A percentile compares a stretch with the other conserved stretches of the same genome.
phyloP scores from a whole-genome alignment of 2,329 filamentous ascomycete species.

The Penicillium sp. region DNA sequence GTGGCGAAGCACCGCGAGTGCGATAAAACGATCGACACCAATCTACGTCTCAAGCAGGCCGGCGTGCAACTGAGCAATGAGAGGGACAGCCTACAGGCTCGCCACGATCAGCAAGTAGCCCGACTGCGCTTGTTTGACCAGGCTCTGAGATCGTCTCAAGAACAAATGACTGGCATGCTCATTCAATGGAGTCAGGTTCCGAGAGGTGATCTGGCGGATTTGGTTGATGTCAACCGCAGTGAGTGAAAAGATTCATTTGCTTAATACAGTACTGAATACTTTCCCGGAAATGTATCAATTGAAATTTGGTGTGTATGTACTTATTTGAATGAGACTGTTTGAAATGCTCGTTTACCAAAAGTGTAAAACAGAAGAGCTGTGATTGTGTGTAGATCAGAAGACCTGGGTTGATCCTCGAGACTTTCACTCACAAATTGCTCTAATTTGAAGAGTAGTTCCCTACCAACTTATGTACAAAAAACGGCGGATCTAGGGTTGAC shows the following conservation, averaged over 20 bases:
- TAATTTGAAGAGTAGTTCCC: not conserved
- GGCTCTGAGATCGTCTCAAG: not conserved
- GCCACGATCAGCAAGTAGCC: constrained; percentile 1
- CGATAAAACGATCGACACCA: not conserved
- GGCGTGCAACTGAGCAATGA: constrained; percentile 1
- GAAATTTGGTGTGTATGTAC: not conserved
- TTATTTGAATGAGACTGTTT: not conserved
- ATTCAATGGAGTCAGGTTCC: not conserved
- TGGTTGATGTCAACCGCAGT: not conserved
- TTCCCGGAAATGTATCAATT: not conserved
- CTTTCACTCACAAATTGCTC: not conserved
- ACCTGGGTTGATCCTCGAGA: not conserved
- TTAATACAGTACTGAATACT: not conserved
- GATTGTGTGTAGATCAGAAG: not conserved
- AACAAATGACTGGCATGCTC: constrained; percentile 1
- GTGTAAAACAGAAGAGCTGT: not conserved
- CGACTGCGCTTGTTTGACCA: constrained; percentile 1
- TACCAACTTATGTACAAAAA: not conserved
- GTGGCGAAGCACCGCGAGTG: too few species aligned
- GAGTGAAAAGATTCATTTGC: not conserved
- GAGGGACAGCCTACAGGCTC: constrained; percentile 4
- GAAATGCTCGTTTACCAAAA: not conserved
- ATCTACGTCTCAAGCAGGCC: not conserved
- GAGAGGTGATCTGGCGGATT: not conserved
- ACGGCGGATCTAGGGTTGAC: not conserved